A percentile compares a stretch with the other conserved stretches of the same genome.
Conservation (phyloP, 345 rosid genomes). For the Murraya paniculata region DNA sequence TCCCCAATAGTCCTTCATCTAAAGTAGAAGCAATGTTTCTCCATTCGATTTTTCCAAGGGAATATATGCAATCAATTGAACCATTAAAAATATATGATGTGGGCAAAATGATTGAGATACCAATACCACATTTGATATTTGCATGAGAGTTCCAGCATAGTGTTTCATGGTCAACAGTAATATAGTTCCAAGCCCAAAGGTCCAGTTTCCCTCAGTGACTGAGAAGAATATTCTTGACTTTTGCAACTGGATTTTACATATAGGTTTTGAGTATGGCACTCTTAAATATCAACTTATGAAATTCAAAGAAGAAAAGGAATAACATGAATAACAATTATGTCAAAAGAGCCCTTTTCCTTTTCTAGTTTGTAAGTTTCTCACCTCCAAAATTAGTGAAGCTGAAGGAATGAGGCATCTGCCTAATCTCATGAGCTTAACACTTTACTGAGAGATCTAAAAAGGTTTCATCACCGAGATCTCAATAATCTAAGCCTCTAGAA, state of each 20-base stretch:
- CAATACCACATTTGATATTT: background rate
- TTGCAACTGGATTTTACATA: background rate
- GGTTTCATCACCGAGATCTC: background rate
- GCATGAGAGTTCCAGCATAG: background rate
- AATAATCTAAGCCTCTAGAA: background rate
- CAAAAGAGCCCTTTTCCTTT: background rate
- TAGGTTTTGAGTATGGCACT: background rate
- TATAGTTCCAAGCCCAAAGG: background rate
- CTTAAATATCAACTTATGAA: background rate
- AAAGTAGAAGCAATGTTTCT: background rate
- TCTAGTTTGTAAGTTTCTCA: background rate
- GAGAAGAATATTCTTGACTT: background rate
- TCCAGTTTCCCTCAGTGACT: background rate
- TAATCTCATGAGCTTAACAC: slow-evolving; percentile 3
- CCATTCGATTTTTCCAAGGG: background rate
- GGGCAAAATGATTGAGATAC: background rate
- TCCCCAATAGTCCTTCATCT: background rate
- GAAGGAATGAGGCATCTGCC: background rate
- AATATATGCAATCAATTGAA: background rate
- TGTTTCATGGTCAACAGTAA: background rate
- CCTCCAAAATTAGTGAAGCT: background rate
- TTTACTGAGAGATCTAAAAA: background rate
- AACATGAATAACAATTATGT: background rate
- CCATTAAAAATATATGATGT: background rate
- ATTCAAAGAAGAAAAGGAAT: background rate